These are phyloP conservation scores for Gautieria morchelliformis DNA, from an alignment of 768 basidiomycete genomes.

Conservation along the genomic window DNA sequence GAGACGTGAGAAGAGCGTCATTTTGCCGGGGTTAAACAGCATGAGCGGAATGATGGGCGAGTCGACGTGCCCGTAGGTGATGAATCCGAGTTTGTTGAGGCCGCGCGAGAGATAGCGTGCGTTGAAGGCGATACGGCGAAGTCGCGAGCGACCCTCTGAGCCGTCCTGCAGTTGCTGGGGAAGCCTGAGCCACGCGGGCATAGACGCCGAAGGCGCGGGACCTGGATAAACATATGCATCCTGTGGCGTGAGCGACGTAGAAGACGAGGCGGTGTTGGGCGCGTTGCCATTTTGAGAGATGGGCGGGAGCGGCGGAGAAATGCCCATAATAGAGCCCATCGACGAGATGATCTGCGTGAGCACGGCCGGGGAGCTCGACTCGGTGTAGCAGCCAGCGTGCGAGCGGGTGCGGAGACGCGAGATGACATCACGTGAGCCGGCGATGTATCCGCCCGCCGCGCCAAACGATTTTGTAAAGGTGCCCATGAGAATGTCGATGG, in stretches of 20 bases:
- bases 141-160: constrained; percentile 69
- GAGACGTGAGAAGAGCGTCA: constrained; percentile 83
- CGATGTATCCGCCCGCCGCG: constrained; percentile 90
- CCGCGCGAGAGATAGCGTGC: constrained; percentile 83
- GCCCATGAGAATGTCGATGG: constrained; percentile 93
- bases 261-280: background rate
- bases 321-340: constrained; percentile 96
- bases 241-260: constrained; percentile 27
- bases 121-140: constrained; percentile 91
- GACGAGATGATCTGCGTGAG: constrained; percentile 84
- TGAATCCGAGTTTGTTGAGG: constrained; percentile 88
- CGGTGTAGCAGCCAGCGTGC: constrained; percentile 78
- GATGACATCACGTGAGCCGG: constrained; percentile 73
- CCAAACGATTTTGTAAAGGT: constrained; percentile 96
- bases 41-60: constrained; percentile 92
- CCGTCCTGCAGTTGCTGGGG: constrained; percentile 70
- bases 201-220: constrained; percentile 48
- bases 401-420: constrained; percentile 73
- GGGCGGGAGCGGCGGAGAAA: constrained; percentile 30
- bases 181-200: constrained; percentile 76
- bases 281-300: constrained; percentile 18
- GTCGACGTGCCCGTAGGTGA: constrained; percentile 85
- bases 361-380: constrained; percentile 85
- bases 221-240: constrained; percentile 48
- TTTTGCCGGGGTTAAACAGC: constrained; percentile 89